Evolutionary conservation across 768 basidiomycete genomes (phyloP).

Genomic region (Tylopilus subfusipes): DNA sequence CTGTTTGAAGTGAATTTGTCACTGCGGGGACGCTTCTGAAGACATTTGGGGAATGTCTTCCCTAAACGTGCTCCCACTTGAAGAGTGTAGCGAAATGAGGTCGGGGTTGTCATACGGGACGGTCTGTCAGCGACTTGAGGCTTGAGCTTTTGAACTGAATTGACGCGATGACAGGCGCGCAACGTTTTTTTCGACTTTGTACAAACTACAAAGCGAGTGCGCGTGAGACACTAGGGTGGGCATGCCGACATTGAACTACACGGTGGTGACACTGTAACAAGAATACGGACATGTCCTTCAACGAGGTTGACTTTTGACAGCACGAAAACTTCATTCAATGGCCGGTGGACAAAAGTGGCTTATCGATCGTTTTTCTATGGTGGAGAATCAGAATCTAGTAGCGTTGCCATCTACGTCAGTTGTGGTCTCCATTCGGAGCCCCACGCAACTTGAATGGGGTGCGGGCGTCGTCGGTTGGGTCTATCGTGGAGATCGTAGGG

Average conservation of each 20-base stretch:
- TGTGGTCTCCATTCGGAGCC: neutral
- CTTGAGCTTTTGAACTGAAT: neutral
- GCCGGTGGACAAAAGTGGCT: neutral
- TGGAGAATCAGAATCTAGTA: no score
- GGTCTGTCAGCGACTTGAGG: neutral
- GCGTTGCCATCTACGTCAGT: neutral
- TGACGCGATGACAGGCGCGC: neutral
- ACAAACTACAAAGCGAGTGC: neutral
- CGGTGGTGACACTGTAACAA: neutral
- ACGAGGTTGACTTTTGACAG: neutral
- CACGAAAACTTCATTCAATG: neutral
- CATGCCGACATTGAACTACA: neutral
- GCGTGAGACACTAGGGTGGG: neutral
- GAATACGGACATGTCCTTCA: neutral
- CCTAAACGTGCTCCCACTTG: neutral
- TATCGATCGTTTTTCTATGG: neutral
- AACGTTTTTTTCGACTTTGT: neutral
- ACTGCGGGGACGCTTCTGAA: neutral
- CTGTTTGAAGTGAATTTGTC: neutral
- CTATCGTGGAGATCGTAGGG: neutral
- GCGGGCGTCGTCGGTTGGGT: slow-evolving; percentile 6
- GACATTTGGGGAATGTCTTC: neutral
- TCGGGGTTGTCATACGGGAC: neutral
- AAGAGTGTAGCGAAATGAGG: neutral
- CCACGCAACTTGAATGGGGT: neutral